Conservation (phyloP, 495 filamentous ascomycete species). For the Penicillium pancosmium region DNA sequence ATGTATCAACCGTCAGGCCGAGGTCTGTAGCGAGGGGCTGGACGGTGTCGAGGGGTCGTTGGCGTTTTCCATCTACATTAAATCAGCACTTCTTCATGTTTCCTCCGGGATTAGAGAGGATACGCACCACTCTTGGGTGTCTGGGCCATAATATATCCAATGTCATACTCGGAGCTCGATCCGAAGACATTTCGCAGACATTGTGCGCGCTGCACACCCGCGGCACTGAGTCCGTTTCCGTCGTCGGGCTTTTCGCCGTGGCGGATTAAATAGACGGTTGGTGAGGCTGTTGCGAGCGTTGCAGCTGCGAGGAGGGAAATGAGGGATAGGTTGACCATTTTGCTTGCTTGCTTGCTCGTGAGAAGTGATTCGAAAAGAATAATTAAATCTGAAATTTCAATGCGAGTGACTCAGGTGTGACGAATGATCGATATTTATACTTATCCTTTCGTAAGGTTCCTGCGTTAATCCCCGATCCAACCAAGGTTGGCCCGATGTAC, state of each 20-base stretch:
- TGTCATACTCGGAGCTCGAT: constrained; percentile 46
- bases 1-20: constrained; percentile 53
- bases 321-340: constrained; percentile 16
- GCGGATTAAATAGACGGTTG: constrained; percentile 58
- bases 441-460: too few relatives aligned
- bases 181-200: constrained; percentile 54
- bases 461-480: too few relatives aligned
- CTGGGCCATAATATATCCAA: constrained; percentile 56
- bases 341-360: background rate
- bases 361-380: too few relatives aligned
- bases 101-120: too few relatives aligned
- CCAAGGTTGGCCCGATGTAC: too few relatives aligned
- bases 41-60: constrained; percentile 56
- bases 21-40: constrained; percentile 52
- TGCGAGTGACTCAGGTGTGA: too few relatives aligned
- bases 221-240: constrained; percentile 45
- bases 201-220: constrained; percentile 53
- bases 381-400: too few relatives aligned
- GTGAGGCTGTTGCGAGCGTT: constrained; percentile 21
- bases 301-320: constrained; percentile 27
- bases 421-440: too few relatives aligned
- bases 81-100: too few relatives aligned
- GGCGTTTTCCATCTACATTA: constrained; percentile 46
- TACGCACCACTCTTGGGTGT: constrained; percentile 50
- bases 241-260: constrained; percentile 60